Evolutionary conservation across 352 stramenopile species (phyloP).

Genomic region (Globisporangium cederbergense): DNA sequence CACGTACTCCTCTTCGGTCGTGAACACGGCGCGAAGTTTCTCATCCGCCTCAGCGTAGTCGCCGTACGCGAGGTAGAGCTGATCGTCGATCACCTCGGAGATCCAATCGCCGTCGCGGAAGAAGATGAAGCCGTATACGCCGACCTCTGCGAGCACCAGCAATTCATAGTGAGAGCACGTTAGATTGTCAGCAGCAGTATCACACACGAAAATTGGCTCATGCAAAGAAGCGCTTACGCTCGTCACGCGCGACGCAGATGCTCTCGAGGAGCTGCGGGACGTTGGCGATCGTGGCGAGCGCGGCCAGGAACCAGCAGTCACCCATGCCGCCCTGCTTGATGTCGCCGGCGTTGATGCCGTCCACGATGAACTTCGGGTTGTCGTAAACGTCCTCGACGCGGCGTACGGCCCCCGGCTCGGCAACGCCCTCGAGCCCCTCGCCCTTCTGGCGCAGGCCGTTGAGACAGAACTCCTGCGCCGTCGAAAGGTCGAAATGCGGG

Average conservation of each 20-base stretch:
- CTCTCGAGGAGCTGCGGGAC: conserved; percentile 63
- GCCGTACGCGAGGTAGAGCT: conserved; percentile 30
- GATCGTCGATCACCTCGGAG: conserved; percentile 42
- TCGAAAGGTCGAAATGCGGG: conserved; percentile 34
- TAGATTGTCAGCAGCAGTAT: background rate
- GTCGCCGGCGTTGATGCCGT: conserved; percentile 59
- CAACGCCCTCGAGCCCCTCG: conserved; percentile 16
- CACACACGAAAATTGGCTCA: background rate
- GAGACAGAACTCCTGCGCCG: conserved; percentile 23
- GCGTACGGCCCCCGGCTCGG: conserved; percentile 16
- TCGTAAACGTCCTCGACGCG: conserved; percentile 40
- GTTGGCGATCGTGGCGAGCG: conserved; percentile 65
- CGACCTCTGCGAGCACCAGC: conserved; percentile 22
- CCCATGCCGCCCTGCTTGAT: conserved; percentile 70
- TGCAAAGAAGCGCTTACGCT: conserved; percentile 14
- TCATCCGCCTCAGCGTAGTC: conserved; percentile 25
- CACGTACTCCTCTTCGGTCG: conserved; percentile 25
- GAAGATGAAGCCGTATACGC: conserved; percentile 52
- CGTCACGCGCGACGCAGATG: conserved; percentile 47
- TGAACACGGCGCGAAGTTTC: conserved; percentile 22
- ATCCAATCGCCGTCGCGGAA: conserved; percentile 49
- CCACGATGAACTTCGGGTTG: conserved; percentile 38
- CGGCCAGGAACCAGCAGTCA: conserved; percentile 82
- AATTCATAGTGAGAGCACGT: background rate
- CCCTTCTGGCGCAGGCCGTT: conserved; percentile 23